Base-by-base conservation (phyloP, 495 filamentous ascomycete genomes). In the Chaetomium cochliodes region DNA sequence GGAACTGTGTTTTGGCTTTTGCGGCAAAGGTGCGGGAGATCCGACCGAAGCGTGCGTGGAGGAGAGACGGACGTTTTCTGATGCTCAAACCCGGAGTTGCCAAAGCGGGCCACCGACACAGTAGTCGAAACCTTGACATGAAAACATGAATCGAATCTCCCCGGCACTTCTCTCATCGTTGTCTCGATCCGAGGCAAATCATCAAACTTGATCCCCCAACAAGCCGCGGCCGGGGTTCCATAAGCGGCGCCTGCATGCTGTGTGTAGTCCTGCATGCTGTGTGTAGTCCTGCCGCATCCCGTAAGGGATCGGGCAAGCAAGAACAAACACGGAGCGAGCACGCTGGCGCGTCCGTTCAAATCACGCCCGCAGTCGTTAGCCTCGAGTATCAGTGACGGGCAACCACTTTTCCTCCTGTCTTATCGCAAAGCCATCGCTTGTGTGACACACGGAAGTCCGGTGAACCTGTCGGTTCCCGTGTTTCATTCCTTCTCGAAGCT, bases 381-480 rank as follows among this genome's bases (percentile, higher is more conserved):
- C 50, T 53, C 65, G 33, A 16, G 33, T 9, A 53, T 2, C 56
- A 13, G 18, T 22, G 54, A 37, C 53, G 25, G 47, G 65, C 28
- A 46, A 25, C 49, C 46, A 30, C 47, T 58, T 59, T 50, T 59
- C 57, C 16, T 59, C 51, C n/a, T 55, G 47, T 65, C 57, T 64
- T 46, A 28, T 44, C 33, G 33, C 33, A 56, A 37, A 16, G 60
- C 59, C 52, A 20, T 28, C 23, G 20, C 52, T 42, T 59, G 63
- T 70, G 63, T 41, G 16, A 67, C 63, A 63, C 44, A 59, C 65
- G 69, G 66, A 69, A 62, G 58, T 69, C 69, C 66, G 66, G 42
- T 56, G 37, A 65, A 60, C 60, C 26, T 60, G 59, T 58, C 52
- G 50, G 22, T 62, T 57, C 22, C 30, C 44, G 23, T 18, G 28